Percentiles rank a stretch among this genome's conserved stretches.
These are phyloP conservation scores for Aspergillus arachidicola DNA, from an alignment of 2,329 filamentous ascomycete species.

Conservation along the genomic window DNA sequence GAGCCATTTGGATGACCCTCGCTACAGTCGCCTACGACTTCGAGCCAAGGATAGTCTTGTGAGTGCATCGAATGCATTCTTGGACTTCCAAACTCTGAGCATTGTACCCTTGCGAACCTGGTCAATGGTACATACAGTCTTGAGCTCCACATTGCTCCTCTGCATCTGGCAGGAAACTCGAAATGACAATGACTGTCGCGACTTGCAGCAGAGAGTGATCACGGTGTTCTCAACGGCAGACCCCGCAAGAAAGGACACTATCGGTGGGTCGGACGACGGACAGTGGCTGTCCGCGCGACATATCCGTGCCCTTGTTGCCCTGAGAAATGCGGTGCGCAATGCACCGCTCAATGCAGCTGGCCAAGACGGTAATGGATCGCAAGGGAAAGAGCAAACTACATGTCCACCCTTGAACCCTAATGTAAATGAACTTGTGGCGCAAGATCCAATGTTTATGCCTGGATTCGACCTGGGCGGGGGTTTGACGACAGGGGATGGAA, in stretches of 20 bases:
- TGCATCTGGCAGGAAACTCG: conserved; percentile 39
- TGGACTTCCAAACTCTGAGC: conserved; percentile 36
- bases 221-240: conserved; percentile 31
- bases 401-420: background rate
- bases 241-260: conserved; percentile 12
- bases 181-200: conserved; percentile 31
- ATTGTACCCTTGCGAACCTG: conserved; percentile 33
- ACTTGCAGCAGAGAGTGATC: conserved; percentile 34
- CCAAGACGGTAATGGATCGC: conserved; percentile 1
- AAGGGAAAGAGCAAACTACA: background rate
- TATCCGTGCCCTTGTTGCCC: conserved; percentile 31
- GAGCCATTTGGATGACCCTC: conserved; percentile 6
- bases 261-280: conserved; percentile 18
- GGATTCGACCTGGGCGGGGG: background rate
- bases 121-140: conserved; percentile 39
- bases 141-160: conserved; percentile 36
- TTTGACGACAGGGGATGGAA: conserved; percentile 3
- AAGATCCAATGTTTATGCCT: conserved; percentile 1
- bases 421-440: background rate
- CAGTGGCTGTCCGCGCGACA: conserved; percentile 35
- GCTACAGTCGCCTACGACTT: conserved; percentile 18
- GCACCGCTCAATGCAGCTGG: conserved; percentile 17
- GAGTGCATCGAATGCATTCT: conserved; percentile 32
- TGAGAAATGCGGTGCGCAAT: conserved; percentile 24
- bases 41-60: conserved; percentile 30